Evolutionary conservation across 495 filamentous ascomycete species (phyloP), one percentile per base, ranked within the genome.

Genomic region (Penicillium fimorum): DNA sequence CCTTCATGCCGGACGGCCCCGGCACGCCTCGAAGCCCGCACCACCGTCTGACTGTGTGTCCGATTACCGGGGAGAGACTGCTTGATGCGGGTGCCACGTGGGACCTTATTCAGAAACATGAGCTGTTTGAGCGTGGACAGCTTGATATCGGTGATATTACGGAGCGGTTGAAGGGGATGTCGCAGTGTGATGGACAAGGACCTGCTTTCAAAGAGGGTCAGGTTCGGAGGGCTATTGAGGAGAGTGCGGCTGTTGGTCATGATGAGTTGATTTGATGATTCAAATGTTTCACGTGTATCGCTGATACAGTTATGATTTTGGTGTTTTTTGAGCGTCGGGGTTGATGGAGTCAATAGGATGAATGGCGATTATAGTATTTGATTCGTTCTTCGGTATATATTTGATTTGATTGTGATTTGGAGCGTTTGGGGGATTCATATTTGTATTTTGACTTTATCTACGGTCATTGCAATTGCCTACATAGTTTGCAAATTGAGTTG

Each of bases 131-230:
- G 66, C 77, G 79, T 29, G 94, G 93, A 0, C 73, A 87, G n/a
- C 88, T 97, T 18, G 90, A 98, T 70, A 83, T 98, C 40, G 87
- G 76, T 40, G 79, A 86, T 63, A 87, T 98, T 38, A 86, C 83
- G 59, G 86, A 91, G 59, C 73, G 84, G 22, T 68, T 98, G 38
- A 90, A 90, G 76, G 78, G 76, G 2, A 73, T 81, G 64, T 89
- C 90, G n/a, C 85, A 87, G 70, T 97, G 93, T 65, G 87, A 96
- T 77, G 93, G 93, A 7, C 85, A 88, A 62, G 93, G 93, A 0
- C 92, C 93, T 5, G 92, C 92, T 17, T 97, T 96, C 68, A 86
- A 87, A 56, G 93, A 96, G 70, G 72, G 81, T 7, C 82, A 83
- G 42, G 84, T 97, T 17, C 69, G 84, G 40, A 72, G 79, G 60